Conservation (phyloP, 176 grass and related monocot genomes). For the Oryza brachyantha region DNA sequence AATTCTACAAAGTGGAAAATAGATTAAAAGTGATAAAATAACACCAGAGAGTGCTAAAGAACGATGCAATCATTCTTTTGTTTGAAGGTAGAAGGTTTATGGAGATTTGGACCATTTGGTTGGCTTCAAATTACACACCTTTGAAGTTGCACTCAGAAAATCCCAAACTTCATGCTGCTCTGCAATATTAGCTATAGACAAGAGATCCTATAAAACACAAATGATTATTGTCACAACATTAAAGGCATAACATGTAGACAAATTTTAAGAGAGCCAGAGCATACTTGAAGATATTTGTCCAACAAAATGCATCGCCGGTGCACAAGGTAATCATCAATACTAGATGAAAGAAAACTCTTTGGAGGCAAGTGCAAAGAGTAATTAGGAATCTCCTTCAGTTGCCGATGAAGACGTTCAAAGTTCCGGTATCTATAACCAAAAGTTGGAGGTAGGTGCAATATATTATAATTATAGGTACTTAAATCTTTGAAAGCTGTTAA, state of each 20-base stretch:
- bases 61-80: not conserved
- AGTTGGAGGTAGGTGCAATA: conserved; percentile 29
- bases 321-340: conserved; percentile 97
- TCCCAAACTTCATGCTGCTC: conserved; percentile 99
- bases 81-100: conserved; percentile 26
- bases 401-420: conserved; percentile 89
- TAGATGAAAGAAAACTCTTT: conserved; percentile 96
- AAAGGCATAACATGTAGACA: conserved; percentile 24
- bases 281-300: conserved; percentile 96
- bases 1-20: conserved; percentile 66
- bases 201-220: conserved; percentile 62
- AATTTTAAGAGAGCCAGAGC: conserved; percentile 24
- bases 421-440: conserved; percentile 79
- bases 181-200: conserved; percentile 91
- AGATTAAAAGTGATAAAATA: conserved; percentile 29
- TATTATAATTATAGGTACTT: conserved; percentile 6
- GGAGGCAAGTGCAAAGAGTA: conserved; percentile 95
- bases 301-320: conserved; percentile 96
- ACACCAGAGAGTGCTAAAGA: conserved; percentile 10
- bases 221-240: conserved; percentile 32
- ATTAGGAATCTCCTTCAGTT: conserved; percentile 96
- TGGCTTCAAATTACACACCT: conserved; percentile 42
- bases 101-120: not conserved
- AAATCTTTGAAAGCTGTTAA: conserved; percentile 24
- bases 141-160: conserved; percentile 87